Base-by-base conservation (phyloP, 1,284 basidiomycete species). In the Filobasidium uniguttulatum region DNA sequence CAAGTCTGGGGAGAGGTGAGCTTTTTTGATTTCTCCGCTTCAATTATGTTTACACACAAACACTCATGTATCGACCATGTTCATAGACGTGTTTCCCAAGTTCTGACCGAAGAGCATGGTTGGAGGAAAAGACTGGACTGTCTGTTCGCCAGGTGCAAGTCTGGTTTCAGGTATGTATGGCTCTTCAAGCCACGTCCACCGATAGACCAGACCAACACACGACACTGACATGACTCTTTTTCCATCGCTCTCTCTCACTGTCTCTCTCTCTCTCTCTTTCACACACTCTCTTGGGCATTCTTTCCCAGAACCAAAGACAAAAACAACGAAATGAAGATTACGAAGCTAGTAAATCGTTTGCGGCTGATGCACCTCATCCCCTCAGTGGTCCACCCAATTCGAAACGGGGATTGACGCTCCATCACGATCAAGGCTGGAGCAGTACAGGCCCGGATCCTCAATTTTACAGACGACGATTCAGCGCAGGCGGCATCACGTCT, bases 141-240 rank as follows among this genome's bases (percentile, higher is more conserved):
- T 65, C 65, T 3, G 52, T 63, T 3, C 60, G 67, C 0, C 67
- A 69, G 53, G 64, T 69, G 1, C 67, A 69, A 51, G 67, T 69
- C 1, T 69, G 67, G 67, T 69, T 69, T 41, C 67, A 69, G 52
- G 67, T 66, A 46, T 34, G 64, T 59, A 12, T 26, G 25, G 15
- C n/a, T 20, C 19, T 8, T 10, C 20, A 19, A 12, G 9, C 12
- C 10, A 20, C 9, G 29, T 17, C 30, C 17, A 6, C 9, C 9
- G 6, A 17, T 33, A 15, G 30, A n/a, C 9, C 6, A 17, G 25
- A 17, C 31, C 12, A 15, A n/a, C 15, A 8, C 4, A 33, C 22
- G 7, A 3, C 30, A 25, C 4, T 41, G 23, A 30, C 2, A 22
- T 47, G 12, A 15, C n/a, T 9, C 17, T n/a, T n/a, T n/a, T n/a